phyloP scores from a whole-genome alignment of 495 filamentous ascomycete genomes.

The Geopyxis carbonaria region DNA sequence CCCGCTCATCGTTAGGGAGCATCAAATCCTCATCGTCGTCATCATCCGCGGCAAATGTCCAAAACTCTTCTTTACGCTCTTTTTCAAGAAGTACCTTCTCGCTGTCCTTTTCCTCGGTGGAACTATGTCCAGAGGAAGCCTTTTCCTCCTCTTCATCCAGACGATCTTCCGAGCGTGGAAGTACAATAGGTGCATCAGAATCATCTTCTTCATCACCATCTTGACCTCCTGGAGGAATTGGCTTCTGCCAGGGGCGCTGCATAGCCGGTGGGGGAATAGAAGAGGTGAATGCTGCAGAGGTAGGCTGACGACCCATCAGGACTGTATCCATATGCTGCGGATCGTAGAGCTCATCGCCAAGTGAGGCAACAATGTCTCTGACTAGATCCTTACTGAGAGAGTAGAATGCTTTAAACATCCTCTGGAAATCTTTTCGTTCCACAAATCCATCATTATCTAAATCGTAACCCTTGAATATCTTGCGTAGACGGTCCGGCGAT shows the following conservation, averaged over 20 bases:
- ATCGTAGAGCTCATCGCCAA: conserved; percentile 65
- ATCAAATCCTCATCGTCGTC: conserved; percentile 8
- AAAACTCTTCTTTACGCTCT: conserved; percentile 10
- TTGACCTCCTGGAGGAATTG: not conserved
- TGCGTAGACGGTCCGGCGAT: conserved; percentile 42
- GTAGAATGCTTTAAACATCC: conserved; percentile 83
- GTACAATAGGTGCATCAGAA: not conserved
- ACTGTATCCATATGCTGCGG: conserved; percentile 54
- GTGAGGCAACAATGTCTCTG: conserved; percentile 59
- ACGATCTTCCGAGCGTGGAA: conserved; percentile 5
- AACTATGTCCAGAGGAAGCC: not conserved
- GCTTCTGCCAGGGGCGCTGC: conserved; percentile 1
- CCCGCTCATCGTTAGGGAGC: conserved; percentile 53
- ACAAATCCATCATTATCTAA: conserved; percentile 80
- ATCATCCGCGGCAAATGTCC: conserved; percentile 4
- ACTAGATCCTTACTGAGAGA: conserved; percentile 71
- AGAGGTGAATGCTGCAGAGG: conserved; percentile 56
- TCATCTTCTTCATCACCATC: conserved; percentile 26
- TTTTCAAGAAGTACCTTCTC: conserved; percentile 1
- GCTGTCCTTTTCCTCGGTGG: not conserved
- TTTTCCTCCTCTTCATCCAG: not conserved
- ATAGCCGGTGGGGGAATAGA: conserved; percentile 28
- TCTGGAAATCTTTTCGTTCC: conserved; percentile 72
- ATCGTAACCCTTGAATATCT: conserved; percentile 81
- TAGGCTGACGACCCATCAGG: conserved; percentile 55